Conservation (phyloP, 306 rosid genomes). For the Glycyrrhiza uralensis region DNA sequence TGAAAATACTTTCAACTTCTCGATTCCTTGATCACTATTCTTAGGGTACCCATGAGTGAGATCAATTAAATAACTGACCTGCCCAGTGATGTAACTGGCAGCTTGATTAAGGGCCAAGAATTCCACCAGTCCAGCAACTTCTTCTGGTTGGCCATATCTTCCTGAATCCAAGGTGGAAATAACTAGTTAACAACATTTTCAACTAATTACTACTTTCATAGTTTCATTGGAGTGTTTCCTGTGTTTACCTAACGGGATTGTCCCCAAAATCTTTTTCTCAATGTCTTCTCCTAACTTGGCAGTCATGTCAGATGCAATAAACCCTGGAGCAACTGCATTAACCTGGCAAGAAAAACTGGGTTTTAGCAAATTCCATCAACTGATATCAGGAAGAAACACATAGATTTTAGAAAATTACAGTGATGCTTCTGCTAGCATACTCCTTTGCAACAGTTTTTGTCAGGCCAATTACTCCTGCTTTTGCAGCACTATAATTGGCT, state of each 20-base stretch:
- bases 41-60: neutral
- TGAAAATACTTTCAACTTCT: neutral
- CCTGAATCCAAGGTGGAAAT: constrained; percentile 49
- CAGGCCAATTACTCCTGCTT: constrained; percentile 97
- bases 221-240: neutral
- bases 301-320: constrained; percentile 97
- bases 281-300: constrained; percentile 77
- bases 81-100: constrained; percentile 90
- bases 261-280: constrained; percentile 78
- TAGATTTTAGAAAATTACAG: constrained; percentile 37
- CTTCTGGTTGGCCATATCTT: constrained; percentile 92
- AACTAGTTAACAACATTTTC: neutral
- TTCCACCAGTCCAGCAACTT: constrained; percentile 95
- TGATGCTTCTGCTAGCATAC: constrained; percentile 85
- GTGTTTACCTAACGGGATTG: constrained; percentile 82
- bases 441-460: constrained; percentile 90
- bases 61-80: constrained; percentile 44
- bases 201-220: constrained; percentile 15
- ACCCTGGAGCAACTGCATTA: constrained; percentile 97
- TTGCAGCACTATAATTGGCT: constrained; percentile 98
- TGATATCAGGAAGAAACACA: constrained; percentile 5
- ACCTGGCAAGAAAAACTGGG: constrained; percentile 52
- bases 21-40: neutral
- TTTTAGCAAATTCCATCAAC: constrained; percentile 19
- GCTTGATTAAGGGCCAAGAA: constrained; percentile 91